Evolutionary conservation across 2,329 filamentous ascomycete genomes (phyloP).

Genomic region (Exophiala phaeomuriformis): DNA sequence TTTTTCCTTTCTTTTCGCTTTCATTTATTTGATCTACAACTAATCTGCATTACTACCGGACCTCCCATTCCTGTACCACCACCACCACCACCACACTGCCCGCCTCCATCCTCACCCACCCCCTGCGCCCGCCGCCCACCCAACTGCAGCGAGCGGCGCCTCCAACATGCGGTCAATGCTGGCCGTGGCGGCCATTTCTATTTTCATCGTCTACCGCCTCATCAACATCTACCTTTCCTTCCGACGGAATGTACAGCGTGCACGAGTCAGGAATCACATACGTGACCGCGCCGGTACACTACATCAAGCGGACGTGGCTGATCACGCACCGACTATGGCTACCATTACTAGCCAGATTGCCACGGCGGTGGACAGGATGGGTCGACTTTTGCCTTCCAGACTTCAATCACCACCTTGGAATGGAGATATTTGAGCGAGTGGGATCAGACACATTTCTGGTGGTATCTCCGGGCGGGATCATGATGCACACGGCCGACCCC

Average conservation of each 20-base stretch:
- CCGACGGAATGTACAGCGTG: slow-evolving; percentile 24
- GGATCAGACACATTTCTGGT: slow-evolving; percentile 57
- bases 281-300: slow-evolving; percentile 26
- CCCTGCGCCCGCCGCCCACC: background rate
- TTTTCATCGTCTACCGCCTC: slow-evolving; percentile 8
- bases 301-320: slow-evolving; percentile 42
- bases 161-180: slow-evolving; percentile 16
- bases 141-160: background rate
- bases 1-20: background rate
- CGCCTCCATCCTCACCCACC: too few relatives aligned
- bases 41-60: too few relatives aligned
- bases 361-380: slow-evolving; percentile 39
- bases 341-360: slow-evolving; percentile 39
- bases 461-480: slow-evolving; percentile 51
- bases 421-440: slow-evolving; percentile 49
- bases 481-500: slow-evolving; percentile 55
- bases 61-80: too few relatives aligned
- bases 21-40: too few relatives aligned
- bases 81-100: too few relatives aligned
- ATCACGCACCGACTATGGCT: slow-evolving; percentile 40
- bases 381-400: slow-evolving; percentile 34
- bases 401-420: slow-evolving; percentile 25
- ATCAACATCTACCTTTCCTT: slow-evolving; percentile 13
- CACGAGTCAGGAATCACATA: slow-evolving; percentile 30
- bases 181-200: slow-evolving; percentile 1